Evolutionary conservation across 768 basidiomycete species (phyloP).

Genomic region (Lanmaoa pseudosensibilis): DNA sequence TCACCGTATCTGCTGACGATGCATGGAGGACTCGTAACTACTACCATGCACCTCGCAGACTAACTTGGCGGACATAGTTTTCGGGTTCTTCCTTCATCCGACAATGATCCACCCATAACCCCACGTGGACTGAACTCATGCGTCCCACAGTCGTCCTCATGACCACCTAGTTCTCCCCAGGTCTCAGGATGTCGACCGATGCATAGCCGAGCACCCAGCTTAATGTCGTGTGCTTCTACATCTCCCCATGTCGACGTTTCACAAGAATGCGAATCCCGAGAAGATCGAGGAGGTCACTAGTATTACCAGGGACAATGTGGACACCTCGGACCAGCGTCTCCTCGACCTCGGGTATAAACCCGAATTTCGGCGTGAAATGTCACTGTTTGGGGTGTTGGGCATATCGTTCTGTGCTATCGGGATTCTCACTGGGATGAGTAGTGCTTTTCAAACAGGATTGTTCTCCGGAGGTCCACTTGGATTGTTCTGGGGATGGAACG

Average conservation of each 20-base stretch:
- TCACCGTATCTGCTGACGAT: constrained; percentile 26
- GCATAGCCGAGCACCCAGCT: background rate
- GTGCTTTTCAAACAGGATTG: constrained; percentile 57
- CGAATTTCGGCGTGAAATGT: constrained; percentile 60
- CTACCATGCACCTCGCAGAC: background rate
- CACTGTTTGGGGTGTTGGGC: constrained; percentile 56
- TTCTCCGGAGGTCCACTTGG: constrained; percentile 60
- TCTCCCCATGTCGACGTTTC: constrained; percentile 6
- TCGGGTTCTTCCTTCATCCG: background rate
- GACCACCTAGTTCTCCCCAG: background rate
- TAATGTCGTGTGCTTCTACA: background rate
- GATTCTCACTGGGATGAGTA: constrained; percentile 60
- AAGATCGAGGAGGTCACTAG: constrained; percentile 14
- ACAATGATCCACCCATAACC: background rate
- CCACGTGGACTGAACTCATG: background rate
- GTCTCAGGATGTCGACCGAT: background rate
- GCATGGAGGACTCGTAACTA: constrained; percentile 5
- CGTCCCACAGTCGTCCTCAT: constrained; percentile 12
- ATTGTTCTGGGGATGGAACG: constrained; percentile 66
- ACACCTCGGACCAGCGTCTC: constrained; percentile 40
- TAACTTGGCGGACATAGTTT: background rate
- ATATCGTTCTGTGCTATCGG: constrained; percentile 63
- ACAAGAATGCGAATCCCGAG: constrained; percentile 2
- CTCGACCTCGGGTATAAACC: constrained; percentile 54
- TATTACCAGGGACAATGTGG: background rate